These are phyloP conservation scores for Acmispon strigosus DNA, from an alignment of 306 rosid species.

Conservation along the genomic window DNA sequence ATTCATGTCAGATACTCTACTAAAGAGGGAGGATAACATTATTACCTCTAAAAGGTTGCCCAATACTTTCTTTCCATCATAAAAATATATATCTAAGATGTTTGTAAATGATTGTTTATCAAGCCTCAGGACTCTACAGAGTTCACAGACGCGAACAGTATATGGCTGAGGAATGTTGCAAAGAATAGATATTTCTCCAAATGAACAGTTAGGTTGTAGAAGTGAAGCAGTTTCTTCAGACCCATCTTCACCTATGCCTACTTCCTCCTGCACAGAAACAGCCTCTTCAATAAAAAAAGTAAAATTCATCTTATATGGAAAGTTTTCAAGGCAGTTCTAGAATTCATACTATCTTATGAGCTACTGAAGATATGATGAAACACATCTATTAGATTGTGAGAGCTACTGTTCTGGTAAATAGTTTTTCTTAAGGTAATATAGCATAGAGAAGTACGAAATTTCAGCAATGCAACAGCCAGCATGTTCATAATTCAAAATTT, in stretches of 20 bases:
- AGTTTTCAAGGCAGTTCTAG: too few species aligned
- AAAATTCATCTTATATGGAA: too few species aligned
- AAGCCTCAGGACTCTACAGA: slow-evolving; percentile 81
- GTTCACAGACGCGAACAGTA: slow-evolving; percentile 82
- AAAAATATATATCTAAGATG: slow-evolving; percentile 78
- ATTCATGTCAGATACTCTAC: neutral
- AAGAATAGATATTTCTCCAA: slow-evolving; percentile 85
- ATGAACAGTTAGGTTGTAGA: slow-evolving; percentile 54
- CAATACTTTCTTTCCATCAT: slow-evolving; percentile 83
- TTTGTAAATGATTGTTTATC: slow-evolving; percentile 88
- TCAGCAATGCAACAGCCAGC: neutral
- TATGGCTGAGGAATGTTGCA: slow-evolving; percentile 95
- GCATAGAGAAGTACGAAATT: neutral
- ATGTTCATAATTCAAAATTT: neutral
- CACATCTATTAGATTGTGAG: neutral
- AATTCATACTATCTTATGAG: neutral
- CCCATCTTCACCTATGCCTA: slow-evolving; percentile 68
- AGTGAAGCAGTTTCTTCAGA: slow-evolving; percentile 58
- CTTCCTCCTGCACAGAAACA: slow-evolving; percentile 59
- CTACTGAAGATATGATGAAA: slow-evolving; percentile 1
- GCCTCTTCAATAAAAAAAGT: neutral
- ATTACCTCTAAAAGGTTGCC: slow-evolving; percentile 92
- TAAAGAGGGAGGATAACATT: neutral
- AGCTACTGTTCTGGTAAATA: neutral
- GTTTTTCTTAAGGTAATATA: neutral